Percentiles rank a stretch among this genome's conserved stretches.
phyloP scores from a whole-genome alignment of 169 alveolate species.

The Eimeria praecox region DNA sequence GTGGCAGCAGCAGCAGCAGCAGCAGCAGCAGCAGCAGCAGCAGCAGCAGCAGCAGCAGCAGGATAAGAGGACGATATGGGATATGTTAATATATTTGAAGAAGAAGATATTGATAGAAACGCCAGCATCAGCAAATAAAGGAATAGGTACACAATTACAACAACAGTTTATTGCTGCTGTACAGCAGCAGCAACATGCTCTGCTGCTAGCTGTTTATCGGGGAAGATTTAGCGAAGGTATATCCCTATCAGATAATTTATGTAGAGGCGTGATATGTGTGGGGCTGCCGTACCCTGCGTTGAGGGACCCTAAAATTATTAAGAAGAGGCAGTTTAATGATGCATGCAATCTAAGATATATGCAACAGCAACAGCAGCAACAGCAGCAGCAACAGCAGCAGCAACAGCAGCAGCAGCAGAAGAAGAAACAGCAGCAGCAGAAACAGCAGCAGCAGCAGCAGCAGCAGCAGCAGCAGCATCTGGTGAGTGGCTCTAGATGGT shows the following conservation, averaged over 20 bases:
- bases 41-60: conserved; percentile 47
- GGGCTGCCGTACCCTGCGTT: conserved; percentile 96
- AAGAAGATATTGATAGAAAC: not conserved
- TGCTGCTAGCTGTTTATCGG: conserved; percentile 96
- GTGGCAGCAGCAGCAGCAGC: conserved; percentile 37
- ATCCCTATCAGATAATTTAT: conserved; percentile 94
- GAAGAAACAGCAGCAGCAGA: not conserved
- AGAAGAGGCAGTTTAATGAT: conserved; percentile 53
- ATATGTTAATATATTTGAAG: not conserved
- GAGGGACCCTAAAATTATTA: conserved; percentile 88
- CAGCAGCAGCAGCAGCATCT: not conserved
- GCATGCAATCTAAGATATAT: not conserved
- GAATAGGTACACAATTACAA: not conserved
- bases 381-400: conserved; percentile 52
- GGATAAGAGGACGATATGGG: conserved; percentile 14
- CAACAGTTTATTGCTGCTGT: conserved; percentile 21
- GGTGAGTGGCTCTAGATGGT: conserved; percentile 88
- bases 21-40: conserved; percentile 64
- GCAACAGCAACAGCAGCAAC: conserved; percentile 45
- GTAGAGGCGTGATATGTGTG: conserved; percentile 94
- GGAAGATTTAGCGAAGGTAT: conserved; percentile 98
- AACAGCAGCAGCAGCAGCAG: conserved; percentile 30
- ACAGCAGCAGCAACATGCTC: conserved; percentile 87
- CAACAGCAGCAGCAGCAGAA: conserved; percentile 2
- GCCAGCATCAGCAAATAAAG: too few species aligned